Percentiles rank a stretch among this genome's conserved stretches.
Conservation (phyloP, 129 eudicot genomes). For the Saussurea involucrata region DNA sequence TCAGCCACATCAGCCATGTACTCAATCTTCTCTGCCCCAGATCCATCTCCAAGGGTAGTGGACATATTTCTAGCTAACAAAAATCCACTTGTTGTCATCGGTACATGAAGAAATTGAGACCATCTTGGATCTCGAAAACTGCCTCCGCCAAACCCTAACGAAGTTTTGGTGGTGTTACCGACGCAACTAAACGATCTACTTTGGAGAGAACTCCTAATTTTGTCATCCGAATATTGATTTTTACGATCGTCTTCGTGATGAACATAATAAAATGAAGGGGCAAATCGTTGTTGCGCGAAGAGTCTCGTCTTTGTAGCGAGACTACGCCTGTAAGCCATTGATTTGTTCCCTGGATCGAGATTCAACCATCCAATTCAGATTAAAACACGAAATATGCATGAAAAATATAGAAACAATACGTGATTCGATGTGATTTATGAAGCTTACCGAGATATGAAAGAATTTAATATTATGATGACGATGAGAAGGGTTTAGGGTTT, state of each 20-base stretch:
- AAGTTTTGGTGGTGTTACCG: slow-evolving; percentile 21
- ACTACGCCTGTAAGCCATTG: slow-evolving; percentile 73
- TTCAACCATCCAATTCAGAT: neutral
- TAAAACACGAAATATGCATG: neutral
- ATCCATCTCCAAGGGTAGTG: slow-evolving; percentile 33
- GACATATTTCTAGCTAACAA: slow-evolving; percentile 46
- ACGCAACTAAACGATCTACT: slow-evolving; percentile 28
- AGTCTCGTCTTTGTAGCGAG: slow-evolving; percentile 45
- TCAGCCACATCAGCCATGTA: slow-evolving; percentile 40
- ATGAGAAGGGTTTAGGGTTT: slow-evolving; percentile 19
- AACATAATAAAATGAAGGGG: slow-evolving; percentile 33
- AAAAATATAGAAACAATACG: neutral
- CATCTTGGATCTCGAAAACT: slow-evolving; percentile 39
- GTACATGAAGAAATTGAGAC: slow-evolving; percentile 25
- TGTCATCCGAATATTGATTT: slow-evolving; percentile 6
- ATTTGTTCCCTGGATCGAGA: slow-evolving; percentile 4
- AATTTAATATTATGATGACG: neutral
- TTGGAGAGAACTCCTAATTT: slow-evolving; percentile 17
- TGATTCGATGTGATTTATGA: neutral
- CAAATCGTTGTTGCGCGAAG: slow-evolving; percentile 39
- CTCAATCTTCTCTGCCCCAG: slow-evolving; percentile 38
- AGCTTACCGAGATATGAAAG: neutral
- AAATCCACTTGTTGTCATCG: slow-evolving; percentile 22
- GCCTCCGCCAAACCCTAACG: slow-evolving; percentile 22
- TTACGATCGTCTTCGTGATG: slow-evolving; percentile 41